Conservation (phyloP, 108 stramenopile species). For the Schizochytrium sp. region DNA sequence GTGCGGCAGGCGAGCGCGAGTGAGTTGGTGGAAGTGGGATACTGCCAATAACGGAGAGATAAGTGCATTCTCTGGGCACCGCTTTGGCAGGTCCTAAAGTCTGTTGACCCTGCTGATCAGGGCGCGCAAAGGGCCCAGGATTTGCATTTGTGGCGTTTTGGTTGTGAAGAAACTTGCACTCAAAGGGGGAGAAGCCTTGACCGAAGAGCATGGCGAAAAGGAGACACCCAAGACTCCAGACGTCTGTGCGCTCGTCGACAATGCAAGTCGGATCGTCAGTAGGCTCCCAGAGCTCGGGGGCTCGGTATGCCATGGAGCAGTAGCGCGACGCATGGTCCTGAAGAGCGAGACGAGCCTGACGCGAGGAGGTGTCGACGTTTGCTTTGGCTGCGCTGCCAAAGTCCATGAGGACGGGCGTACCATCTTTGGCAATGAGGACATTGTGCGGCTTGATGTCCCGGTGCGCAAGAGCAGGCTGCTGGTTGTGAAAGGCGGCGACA, state of each 20-base stretch:
- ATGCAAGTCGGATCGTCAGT: background rate
- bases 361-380: background rate
- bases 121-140: background rate
- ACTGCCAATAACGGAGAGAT: background rate
- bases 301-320: slow-evolving; percentile 30
- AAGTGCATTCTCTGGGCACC: background rate
- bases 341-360: background rate
- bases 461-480: background rate
- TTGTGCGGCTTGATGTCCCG: slow-evolving; percentile 35
- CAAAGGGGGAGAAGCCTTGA: slow-evolving; percentile 31
- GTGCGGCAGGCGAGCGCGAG: background rate
- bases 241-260: slow-evolving; percentile 19
- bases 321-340: slow-evolving; percentile 15
- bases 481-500: background rate
- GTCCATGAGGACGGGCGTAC: slow-evolving; percentile 17
- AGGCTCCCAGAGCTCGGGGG: slow-evolving; percentile 41
- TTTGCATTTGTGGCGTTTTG: background rate
- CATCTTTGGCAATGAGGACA: background rate
- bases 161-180: background rate
- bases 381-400: slow-evolving; percentile 16
- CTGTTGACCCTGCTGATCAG: background rate
- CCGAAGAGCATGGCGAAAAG: slow-evolving; percentile 21
- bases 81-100: background rate
- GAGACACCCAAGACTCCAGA: slow-evolving; percentile 34
- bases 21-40: background rate